Evolutionary conservation across 192 early-diverging fungal genomes (phyloP).

Genomic region (Spizellomyces sp.): DNA sequence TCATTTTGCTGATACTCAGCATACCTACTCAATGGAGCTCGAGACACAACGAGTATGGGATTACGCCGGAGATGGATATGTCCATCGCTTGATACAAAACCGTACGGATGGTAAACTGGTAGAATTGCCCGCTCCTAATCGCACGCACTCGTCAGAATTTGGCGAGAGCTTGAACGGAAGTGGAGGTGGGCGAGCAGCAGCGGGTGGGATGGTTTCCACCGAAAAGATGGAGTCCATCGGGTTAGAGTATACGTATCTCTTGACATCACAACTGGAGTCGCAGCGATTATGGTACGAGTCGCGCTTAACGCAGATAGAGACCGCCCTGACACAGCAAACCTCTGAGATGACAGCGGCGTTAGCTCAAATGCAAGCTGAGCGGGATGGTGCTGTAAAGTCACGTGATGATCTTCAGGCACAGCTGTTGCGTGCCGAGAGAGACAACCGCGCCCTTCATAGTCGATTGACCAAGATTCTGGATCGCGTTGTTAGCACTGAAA

Average conservation of each 20-base stretch:
- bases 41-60: slow-evolving; percentile 98
- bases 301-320: slow-evolving; percentile 50
- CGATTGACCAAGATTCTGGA: slow-evolving; percentile 63
- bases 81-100: slow-evolving; percentile 94
- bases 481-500: slow-evolving; percentile 54
- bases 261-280: slow-evolving; percentile 84
- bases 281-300: slow-evolving; percentile 86
- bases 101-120: slow-evolving; percentile 90
- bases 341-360: background rate
- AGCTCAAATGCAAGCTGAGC: slow-evolving; percentile 11
- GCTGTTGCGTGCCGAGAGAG: slow-evolving; percentile 35
- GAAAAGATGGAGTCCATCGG: slow-evolving; percentile 78
- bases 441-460: slow-evolving; percentile 56
- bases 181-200: background rate
- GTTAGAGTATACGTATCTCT: slow-evolving; percentile 79
- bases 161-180: background rate
- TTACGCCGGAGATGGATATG: slow-evolving; percentile 95
- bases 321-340: slow-evolving; percentile 6
- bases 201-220: slow-evolving; percentile 33
- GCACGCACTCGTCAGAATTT: slow-evolving; percentile 6
- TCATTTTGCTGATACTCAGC: slow-evolving; percentile 82
- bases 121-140: slow-evolving; percentile 65
- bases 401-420: slow-evolving; percentile 12
- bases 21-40: slow-evolving; percentile 90
- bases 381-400: background rate